These are phyloP conservation scores for Alternaria triticimaculans DNA, from an alignment of 2,329 filamentous ascomycete genomes.

Conservation along the genomic window DNA sequence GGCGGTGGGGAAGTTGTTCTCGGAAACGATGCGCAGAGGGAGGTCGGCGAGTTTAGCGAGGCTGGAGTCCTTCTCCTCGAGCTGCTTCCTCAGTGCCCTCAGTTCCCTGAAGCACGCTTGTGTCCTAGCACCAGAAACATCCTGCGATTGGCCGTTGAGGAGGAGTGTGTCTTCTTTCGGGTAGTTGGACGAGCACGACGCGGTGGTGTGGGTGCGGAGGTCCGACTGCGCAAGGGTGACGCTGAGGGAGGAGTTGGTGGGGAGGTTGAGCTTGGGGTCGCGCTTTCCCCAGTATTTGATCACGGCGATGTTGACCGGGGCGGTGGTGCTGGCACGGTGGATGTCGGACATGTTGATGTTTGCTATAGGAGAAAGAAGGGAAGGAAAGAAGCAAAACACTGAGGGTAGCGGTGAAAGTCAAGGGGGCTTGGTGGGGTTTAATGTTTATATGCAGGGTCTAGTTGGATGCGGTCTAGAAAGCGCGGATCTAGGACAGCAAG, in stretches of 20 bases:
- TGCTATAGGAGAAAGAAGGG: not conserved
- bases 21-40: conserved; percentile 84
- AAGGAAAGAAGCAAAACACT: not conserved
- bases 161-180: conserved; percentile 72
- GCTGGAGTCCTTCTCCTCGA: conserved; percentile 74
- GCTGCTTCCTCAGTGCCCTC: conserved; percentile 73
- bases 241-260: conserved; percentile 96
- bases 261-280: conserved; percentile 90
- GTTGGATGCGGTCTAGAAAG: conserved; percentile 13
- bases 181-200: conserved; percentile 82
- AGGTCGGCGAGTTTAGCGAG: conserved; percentile 82
- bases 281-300: conserved; percentile 99
- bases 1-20: conserved; percentile 99
- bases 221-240: conserved; percentile 95
- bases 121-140: conserved; percentile 87
- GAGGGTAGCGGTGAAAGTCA: conserved; percentile 9
- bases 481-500: not conserved
- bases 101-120: conserved; percentile 92
- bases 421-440: conserved; percentile 24
- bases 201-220: conserved; percentile 93
- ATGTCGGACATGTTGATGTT: conserved; percentile 58
- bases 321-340: conserved; percentile 93
- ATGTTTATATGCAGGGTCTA: conserved; percentile 43
- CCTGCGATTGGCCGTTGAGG: conserved; percentile 82
- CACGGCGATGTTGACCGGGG: conserved; percentile 96